Conservation (phyloP, 2,329 filamentous ascomycete species). For the Botrytis tulipae region DNA sequence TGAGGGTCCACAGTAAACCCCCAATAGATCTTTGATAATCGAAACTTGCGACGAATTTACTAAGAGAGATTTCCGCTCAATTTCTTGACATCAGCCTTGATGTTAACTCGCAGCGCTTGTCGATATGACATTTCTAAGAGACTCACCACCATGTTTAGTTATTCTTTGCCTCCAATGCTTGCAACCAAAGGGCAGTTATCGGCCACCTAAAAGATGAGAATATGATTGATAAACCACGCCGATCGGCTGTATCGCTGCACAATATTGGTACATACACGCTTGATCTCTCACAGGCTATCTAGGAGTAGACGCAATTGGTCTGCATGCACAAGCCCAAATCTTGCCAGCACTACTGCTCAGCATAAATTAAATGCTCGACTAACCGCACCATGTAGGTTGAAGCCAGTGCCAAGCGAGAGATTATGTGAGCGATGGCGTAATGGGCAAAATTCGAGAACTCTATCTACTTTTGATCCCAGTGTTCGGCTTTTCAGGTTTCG, state of each 20-base stretch:
- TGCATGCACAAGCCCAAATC: too few species aligned
- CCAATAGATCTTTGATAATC: too few species aligned
- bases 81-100: neutral
- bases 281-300: neutral
- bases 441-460: neutral
- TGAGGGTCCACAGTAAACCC: too few species aligned
- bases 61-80: neutral
- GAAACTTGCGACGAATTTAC: too few species aligned
- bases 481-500: too few species aligned
- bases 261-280: neutral
- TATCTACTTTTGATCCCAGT: neutral
- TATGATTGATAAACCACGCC: neutral
- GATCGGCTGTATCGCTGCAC: neutral
- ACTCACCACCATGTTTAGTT: neutral
- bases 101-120: neutral
- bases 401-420: neutral
- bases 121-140: neutral
- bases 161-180: neutral
- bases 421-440: neutral
- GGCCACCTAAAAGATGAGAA: neutral
- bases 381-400: neutral
- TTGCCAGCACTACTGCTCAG: neutral
- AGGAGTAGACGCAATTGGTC: neutral
- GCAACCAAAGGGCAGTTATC: neutral
- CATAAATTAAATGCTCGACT: neutral